Base-by-base conservation (phyloP, 257 asterid genomes). In the Solanum rostratum region DNA sequence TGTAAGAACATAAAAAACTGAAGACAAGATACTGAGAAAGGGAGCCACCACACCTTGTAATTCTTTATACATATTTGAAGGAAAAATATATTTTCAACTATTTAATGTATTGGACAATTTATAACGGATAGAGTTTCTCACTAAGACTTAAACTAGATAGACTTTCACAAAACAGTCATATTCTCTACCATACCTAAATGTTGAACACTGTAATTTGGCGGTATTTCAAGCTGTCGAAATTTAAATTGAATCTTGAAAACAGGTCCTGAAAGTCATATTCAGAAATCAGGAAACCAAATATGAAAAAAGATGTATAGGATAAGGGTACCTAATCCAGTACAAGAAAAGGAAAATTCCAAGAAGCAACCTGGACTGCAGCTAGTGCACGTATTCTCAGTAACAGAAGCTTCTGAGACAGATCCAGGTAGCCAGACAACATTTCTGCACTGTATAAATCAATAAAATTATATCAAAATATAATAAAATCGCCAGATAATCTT, bases 391-490 rank as follows among this genome's bases (percentile, higher is more conserved):
- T 88, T 89, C 84, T 92, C 84, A 85, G 97, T 92, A 86, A 96
- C 97, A 43, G 66, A 80, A 79, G 99, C 99, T 85, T 95, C 97
- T 82, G 93, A 89, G 82, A 91, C 85, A 79, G 98, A 91, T 62
- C 99, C 97, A 81, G 99, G 99, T 84, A 96, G 98, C 99, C 99
- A 96, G 87, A 95, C 94, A 65, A 65, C 99, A 88, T 90, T 93
- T 90, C 98, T 92, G 87, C 99, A 96, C 99, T 96, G 95, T 46
- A 86, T 89, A 84, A 84, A 39, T 69, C 30, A 69, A 69, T 39
- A 9, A 69, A 69, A 39, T 69, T 18, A 69, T 69, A 37, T 69
- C 79, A 69, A 69, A 69, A 69, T 69, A 19, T 11, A 69, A 69
- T 69, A 4, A 37, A 22, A 69, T 69, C 50, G 10, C 52, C 50